These are phyloP conservation scores for Ogataea angusta DNA, from an alignment of 805 yeast species.

Conservation along the genomic window DNA sequence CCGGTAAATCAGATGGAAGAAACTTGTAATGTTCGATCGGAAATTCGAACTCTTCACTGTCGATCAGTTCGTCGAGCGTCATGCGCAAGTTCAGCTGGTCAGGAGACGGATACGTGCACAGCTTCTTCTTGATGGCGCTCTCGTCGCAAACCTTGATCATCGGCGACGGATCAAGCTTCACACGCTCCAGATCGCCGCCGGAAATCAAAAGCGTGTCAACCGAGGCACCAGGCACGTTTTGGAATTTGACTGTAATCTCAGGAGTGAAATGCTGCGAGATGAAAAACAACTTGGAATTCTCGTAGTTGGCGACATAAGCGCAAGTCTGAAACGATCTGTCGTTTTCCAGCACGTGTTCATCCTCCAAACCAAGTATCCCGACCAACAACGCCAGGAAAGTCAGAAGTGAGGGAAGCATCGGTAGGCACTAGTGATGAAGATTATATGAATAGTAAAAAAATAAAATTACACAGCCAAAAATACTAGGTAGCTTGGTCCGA, in stretches of 20 bases:
- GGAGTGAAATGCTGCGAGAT: slow-evolving; percentile 20
- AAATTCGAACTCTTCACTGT: slow-evolving; percentile 9
- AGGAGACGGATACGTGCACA: slow-evolving; percentile 22
- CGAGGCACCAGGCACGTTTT: slow-evolving; percentile 5
- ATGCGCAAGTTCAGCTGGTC: slow-evolving; percentile 11
- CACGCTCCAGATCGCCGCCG: slow-evolving; percentile 23
- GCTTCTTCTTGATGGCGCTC: slow-evolving; percentile 18
- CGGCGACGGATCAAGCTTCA: slow-evolving; percentile 24
- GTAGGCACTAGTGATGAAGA: background rate
- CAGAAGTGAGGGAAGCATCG: slow-evolving; percentile 1
- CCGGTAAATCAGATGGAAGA: slow-evolving; percentile 1
- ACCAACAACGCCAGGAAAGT: background rate
- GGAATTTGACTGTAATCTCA: slow-evolving; percentile 20
- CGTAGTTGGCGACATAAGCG: slow-evolving; percentile 30
- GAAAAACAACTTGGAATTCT: slow-evolving; percentile 15
- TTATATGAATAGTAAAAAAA: slow-evolving; percentile 1
- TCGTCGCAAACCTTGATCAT: slow-evolving; percentile 33
- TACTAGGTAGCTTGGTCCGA: background rate
- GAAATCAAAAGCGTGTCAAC: slow-evolving; percentile 26
- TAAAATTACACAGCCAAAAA: slow-evolving; percentile 1
- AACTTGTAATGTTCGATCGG: slow-evolving; percentile 22
- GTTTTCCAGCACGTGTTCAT: slow-evolving; percentile 20
- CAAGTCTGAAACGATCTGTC: slow-evolving; percentile 29
- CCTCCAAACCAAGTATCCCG: slow-evolving; percentile 20
- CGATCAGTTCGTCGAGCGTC: slow-evolving; percentile 21